A percentile compares a stretch with the other conserved stretches of the same genome.
phyloP scores from a whole-genome alignment of 192 early-diverging fungal genomes.

The Coemansia sp. region DNA sequence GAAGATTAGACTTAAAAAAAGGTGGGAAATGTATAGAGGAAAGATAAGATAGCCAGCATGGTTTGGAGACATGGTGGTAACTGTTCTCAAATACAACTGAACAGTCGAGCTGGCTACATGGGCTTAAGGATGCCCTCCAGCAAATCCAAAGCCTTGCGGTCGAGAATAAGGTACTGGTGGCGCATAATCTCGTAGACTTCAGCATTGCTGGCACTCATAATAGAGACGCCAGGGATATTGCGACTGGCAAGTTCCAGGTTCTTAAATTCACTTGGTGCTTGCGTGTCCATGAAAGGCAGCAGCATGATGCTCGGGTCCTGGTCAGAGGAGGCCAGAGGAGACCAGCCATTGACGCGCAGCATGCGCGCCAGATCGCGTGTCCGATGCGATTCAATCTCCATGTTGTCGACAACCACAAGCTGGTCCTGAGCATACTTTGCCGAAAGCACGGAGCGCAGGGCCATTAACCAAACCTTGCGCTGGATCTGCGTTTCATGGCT shows the following conservation, averaged over 20 bases:
- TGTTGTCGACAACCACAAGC: constrained; percentile 74
- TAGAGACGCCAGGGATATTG: constrained; percentile 58
- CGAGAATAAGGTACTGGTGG: constrained; percentile 64
- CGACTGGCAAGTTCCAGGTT: constrained; percentile 58
- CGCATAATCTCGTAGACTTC: constrained; percentile 67
- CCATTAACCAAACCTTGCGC: constrained; percentile 80
- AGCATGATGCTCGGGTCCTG: constrained; percentile 22
- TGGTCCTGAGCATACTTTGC: constrained; percentile 89
- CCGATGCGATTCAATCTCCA: constrained; percentile 53
- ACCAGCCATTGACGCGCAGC: constrained; percentile 38
- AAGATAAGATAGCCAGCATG: not conserved
- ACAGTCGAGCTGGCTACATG: constrained; percentile 13
- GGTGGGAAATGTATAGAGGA: too few species aligned
- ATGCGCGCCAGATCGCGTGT: constrained; percentile 57
- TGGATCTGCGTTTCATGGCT: constrained; percentile 77
- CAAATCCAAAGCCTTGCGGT: constrained; percentile 59
- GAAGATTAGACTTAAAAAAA: too few species aligned
- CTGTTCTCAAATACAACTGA: not conserved
- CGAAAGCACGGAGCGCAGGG: constrained; percentile 76
- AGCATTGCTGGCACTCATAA: constrained; percentile 58
- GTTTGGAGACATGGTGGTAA: not conserved
- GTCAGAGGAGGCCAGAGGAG: constrained; percentile 18
- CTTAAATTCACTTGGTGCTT: constrained; percentile 21
- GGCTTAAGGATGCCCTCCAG: constrained; percentile 56
- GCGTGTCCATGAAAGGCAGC: constrained; percentile 31